These are phyloP conservation scores for Clarireedia monteithiana DNA, from an alignment of 2,329 filamentous ascomycete species.

Conservation along the genomic window DNA sequence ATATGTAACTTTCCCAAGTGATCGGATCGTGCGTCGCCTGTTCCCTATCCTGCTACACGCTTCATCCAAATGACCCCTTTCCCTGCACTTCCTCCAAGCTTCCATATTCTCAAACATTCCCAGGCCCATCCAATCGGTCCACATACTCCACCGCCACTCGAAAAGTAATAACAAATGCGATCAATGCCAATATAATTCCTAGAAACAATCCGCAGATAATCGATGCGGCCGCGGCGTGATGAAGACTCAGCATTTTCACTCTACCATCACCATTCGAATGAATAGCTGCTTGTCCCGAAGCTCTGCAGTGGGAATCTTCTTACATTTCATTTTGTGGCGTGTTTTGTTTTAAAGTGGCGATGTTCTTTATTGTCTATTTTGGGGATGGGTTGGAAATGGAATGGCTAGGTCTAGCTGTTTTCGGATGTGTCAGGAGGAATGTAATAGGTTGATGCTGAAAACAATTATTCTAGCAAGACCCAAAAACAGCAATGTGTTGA, in stretches of 20 bases:
- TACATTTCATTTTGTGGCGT: background rate
- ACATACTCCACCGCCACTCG: slow-evolving; percentile 1
- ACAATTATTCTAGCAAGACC: background rate
- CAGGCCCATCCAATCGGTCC: background rate
- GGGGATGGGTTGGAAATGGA: no score
- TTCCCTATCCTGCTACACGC: no score
- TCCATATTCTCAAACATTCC: background rate
- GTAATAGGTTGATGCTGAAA: background rate
- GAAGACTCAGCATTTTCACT: slow-evolving; percentile 1
- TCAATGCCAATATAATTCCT: background rate
- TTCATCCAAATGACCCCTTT: no score
- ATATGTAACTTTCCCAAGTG: no score
- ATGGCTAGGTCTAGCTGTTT: no score
- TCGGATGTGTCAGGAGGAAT: background rate
- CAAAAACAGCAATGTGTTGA: background rate
- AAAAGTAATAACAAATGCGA: slow-evolving; percentile 3
- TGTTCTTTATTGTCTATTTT: no score
- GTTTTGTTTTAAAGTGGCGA: no score
- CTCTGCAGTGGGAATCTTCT: background rate
- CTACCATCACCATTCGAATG: no score
- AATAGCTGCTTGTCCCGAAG: no score
- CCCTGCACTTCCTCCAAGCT: background rate
- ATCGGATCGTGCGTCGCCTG: no score
- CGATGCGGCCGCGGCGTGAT: slow-evolving; percentile 1
- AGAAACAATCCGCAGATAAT: slow-evolving; percentile 5